These are phyloP conservation scores for Coniella lustricola DNA, from an alignment of 2,329 filamentous ascomycete species.

Conservation along the genomic window DNA sequence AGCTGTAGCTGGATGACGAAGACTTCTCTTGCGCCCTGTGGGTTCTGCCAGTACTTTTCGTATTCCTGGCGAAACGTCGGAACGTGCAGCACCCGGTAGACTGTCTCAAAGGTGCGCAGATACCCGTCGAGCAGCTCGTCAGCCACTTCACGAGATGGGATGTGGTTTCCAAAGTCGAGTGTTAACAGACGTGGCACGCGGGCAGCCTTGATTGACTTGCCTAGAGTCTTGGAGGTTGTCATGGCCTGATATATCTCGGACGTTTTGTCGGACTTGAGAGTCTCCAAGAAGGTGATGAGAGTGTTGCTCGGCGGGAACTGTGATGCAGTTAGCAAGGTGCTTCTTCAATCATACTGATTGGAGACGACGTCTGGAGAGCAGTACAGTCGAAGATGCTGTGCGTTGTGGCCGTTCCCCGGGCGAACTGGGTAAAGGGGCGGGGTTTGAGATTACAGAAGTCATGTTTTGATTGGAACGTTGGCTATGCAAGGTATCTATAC, in stretches of 20 bases:
- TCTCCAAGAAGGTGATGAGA: slow-evolving; percentile 37
- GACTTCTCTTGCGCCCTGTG: slow-evolving; percentile 34
- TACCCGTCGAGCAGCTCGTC: slow-evolving; percentile 44
- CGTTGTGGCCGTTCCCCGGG: no score
- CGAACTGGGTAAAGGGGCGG: no score
- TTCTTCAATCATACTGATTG: not conserved
- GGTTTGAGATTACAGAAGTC: no score
- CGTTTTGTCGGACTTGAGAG: slow-evolving; percentile 29
- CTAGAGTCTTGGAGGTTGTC: slow-evolving; percentile 45
- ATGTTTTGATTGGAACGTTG: no score
- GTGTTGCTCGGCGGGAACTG: slow-evolving; percentile 30
- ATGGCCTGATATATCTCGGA: slow-evolving; percentile 32
- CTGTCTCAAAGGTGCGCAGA: slow-evolving; percentile 37
- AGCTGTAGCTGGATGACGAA: slow-evolving; percentile 53
- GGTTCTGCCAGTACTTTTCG: slow-evolving; percentile 39
- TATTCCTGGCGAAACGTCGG: slow-evolving; percentile 43
- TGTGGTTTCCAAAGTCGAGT: slow-evolving; percentile 29
- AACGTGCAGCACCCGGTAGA: slow-evolving; percentile 45
- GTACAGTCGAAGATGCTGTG: not conserved
- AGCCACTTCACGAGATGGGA: slow-evolving; percentile 40
- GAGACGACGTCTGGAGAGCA: not conserved
- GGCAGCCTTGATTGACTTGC: slow-evolving; percentile 42
- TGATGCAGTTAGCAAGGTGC: slow-evolving; percentile 9
- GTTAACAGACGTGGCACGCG: slow-evolving; percentile 40
- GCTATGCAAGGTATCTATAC: no score